phyloP scores from a whole-genome alignment of 2,329 filamentous ascomycete species.

The Penicillium janthinellum region DNA sequence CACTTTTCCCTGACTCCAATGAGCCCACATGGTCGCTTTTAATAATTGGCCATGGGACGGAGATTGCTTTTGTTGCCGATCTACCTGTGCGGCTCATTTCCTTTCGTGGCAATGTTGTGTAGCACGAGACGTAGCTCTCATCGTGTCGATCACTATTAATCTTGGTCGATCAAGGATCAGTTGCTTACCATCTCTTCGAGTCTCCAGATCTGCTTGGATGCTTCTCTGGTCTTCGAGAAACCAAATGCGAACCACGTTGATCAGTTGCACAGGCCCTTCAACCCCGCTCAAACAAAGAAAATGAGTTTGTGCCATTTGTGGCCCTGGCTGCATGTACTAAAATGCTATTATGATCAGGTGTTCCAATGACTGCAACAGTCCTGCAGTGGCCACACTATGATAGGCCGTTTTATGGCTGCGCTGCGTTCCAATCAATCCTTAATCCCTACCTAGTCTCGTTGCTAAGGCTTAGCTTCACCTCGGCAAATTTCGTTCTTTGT shows the following conservation, averaged over 20 bases:
- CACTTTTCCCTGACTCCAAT: background rate
- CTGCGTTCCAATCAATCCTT: background rate
- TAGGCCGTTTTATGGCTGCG: background rate
- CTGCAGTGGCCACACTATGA: background rate
- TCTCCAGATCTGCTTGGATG: background rate
- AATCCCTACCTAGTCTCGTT: background rate
- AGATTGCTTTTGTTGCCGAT: background rate
- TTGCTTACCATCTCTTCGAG: background rate
- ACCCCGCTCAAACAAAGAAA: background rate
- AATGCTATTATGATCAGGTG: background rate
- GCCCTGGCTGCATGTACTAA: background rate
- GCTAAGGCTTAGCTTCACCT: background rate
- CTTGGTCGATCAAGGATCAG: background rate
- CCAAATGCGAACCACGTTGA: background rate
- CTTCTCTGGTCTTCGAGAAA: background rate
- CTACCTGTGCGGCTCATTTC: background rate
- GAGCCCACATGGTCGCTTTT: background rate
- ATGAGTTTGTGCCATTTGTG: background rate
- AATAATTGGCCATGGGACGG: background rate
- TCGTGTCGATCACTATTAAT: background rate
- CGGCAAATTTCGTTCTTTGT: background rate
- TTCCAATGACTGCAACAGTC: background rate
- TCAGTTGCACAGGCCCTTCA: background rate
- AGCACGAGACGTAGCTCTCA: background rate
- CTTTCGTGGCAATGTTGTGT: background rate